Percentiles rank a stretch among this genome's conserved stretches.
These are phyloP conservation scores for Castanea mollissima DNA, from an alignment of 306 rosid species.

Conservation along the genomic window DNA sequence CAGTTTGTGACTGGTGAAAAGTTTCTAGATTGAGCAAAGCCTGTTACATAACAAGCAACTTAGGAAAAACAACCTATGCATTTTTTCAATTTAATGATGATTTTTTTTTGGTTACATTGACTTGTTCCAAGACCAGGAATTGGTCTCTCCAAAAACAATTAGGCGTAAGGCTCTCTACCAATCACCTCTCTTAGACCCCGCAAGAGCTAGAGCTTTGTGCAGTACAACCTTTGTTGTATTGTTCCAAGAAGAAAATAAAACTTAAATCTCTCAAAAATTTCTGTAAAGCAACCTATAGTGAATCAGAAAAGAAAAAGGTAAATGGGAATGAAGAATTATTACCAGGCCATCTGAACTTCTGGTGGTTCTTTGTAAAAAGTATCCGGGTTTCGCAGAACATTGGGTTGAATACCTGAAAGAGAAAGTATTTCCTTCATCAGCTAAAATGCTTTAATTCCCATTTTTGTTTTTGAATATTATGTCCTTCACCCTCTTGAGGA, in stretches of 20 bases:
- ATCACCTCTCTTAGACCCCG: too few species aligned
- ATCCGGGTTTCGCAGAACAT: slow-evolving; percentile 23
- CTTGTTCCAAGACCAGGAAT: too few species aligned
- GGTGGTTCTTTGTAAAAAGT: slow-evolving; percentile 29
- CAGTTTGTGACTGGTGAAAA: neutral
- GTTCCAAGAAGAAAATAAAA: neutral
- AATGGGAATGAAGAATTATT: slow-evolving; percentile 27
- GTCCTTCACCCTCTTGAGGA: neutral
- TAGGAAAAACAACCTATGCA: neutral
- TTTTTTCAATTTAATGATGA: neutral
- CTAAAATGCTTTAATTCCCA: neutral
- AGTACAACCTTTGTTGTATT: neutral
- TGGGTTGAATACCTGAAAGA: slow-evolving; percentile 38
- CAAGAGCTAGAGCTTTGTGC: too few species aligned
- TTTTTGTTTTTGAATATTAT: neutral
- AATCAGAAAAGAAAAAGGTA: neutral
- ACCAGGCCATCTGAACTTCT: slow-evolving; percentile 14
- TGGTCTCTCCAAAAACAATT: too few species aligned
- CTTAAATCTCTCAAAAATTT: neutral
- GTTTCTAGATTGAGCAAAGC: neutral
- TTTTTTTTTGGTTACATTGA: neutral
- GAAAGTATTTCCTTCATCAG: slow-evolving; percentile 11
- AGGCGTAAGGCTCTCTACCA: too few species aligned
- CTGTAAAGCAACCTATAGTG: neutral
- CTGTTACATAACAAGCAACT: neutral